Evolutionary conservation across 108 stramenopile genomes (phyloP), one percentile per base, ranked within the genome.

Genomic region (Ochromonas danica): DNA sequence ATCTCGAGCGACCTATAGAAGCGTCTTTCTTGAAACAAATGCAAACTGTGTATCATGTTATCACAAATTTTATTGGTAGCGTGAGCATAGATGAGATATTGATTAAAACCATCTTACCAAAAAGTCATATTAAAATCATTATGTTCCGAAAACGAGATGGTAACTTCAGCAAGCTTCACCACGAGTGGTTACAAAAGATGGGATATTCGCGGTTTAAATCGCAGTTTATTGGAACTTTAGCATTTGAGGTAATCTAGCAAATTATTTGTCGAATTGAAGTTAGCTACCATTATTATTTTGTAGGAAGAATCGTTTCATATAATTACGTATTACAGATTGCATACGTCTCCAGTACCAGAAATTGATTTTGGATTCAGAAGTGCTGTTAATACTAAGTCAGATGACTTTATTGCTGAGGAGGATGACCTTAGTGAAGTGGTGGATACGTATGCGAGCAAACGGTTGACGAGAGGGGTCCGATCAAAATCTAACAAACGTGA

Each of bases 61-160:
- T 57, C 51, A 57, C 51, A 57, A 57, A 57, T 57, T 57, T 57
- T 57, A 57, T 57, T 57, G 51, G 51, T 57, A 57, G 51, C 51
- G 51, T 57, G 51, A 57, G 51, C 51, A 57, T 57, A 57, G 51
- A 57, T 57, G 51, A 57, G 51, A 57, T 57, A 57, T 57, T 57
- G 51, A 57, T 57, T 57, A 57, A 57, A 57, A 57, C 51, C 51
- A 57, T 57, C 51, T 57, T 57, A 57, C 51, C 51, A 57, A 57
- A 57, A 57, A 57, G 51, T 57, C 51, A 57, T 57, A 57, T 57
- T 57, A 57, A 57, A 57, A 57, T 57, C 51, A 57, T 57, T 57
- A 57, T 57, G 51, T 57, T 57, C 51, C 51, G 51, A 57, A 57
- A 57, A 57, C 51, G 51, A 57, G 51, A 57, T 57, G 51, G 51